Evolutionary conservation across 2,329 filamentous ascomycete genomes (phyloP).

Genomic region (Penicillium sp.): DNA sequence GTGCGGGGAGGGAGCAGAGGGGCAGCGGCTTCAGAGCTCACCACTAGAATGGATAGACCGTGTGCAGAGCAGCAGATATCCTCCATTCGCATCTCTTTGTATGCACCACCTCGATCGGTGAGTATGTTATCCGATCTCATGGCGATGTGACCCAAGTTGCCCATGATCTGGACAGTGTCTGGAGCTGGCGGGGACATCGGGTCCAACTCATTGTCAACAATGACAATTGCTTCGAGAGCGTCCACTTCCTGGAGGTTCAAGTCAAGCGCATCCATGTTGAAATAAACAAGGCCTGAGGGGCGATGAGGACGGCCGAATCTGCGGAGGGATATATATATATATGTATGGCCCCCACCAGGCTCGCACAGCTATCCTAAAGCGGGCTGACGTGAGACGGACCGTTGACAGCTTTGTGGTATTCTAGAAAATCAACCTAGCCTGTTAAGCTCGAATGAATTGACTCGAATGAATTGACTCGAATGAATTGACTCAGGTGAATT

Average conservation of each 20-base stretch:
- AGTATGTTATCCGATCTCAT: constrained; percentile 39
- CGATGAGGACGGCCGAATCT: not conserved
- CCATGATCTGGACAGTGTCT: constrained; percentile 47
- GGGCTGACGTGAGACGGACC: not conserved
- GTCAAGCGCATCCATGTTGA: not conserved
- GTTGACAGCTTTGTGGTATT: too few relatives aligned
- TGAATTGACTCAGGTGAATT: too few relatives aligned
- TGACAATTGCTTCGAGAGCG: constrained; percentile 53
- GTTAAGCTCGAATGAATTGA: too few relatives aligned
- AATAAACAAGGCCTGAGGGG: not conserved
- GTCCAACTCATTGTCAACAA: constrained; percentile 62
- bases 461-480: too few relatives aligned
- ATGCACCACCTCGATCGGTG: constrained; percentile 46
- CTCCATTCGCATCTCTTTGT: constrained; percentile 54
- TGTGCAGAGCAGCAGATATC: constrained; percentile 60
- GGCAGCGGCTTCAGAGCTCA: constrained; percentile 31
- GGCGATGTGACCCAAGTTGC: constrained; percentile 50
- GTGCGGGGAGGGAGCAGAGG: not conserved
- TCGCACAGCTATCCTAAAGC: not conserved
- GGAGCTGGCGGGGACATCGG: constrained; percentile 54
- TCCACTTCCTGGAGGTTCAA: constrained; percentile 47
- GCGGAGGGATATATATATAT: not conserved
- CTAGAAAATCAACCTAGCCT: too few relatives aligned
- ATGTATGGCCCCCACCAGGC: not conserved
- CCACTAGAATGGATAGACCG: constrained; percentile 58